Evolutionary conservation across 805 yeast genomes (phyloP).

Genomic region (Candida maltosa): DNA sequence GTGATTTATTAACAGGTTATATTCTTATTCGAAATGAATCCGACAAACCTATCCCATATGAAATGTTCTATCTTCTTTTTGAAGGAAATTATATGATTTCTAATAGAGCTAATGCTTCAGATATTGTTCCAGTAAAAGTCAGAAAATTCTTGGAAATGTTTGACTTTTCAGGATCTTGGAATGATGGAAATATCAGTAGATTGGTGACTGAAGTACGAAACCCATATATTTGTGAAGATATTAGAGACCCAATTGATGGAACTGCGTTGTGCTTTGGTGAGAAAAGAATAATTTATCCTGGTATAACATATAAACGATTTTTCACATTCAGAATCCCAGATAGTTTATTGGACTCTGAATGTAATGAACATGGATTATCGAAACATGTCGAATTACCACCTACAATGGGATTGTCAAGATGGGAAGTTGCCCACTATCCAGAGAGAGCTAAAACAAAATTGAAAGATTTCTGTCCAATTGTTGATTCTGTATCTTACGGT

Average conservation of each 20-base stretch:
- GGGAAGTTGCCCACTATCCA: conserved; percentile 12
- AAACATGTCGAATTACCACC: conserved; percentile 37
- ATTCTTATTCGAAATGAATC: conserved; percentile 41
- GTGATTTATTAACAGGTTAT: conserved; percentile 65
- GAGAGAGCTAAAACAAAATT: conserved; percentile 8
- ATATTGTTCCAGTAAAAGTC: conserved; percentile 10
- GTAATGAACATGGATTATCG: conserved; percentile 26
- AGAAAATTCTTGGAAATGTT: conserved; percentile 45
- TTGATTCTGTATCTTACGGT: conserved; percentile 27
- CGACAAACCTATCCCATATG: conserved; percentile 46
- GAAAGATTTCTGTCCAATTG: conserved; percentile 26
- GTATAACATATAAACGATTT: conserved; percentile 29
- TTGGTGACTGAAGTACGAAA: conserved; percentile 21
- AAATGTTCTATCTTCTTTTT: conserved; percentile 57
- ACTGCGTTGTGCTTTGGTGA: conserved; percentile 16
- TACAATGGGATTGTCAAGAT: conserved; percentile 21
- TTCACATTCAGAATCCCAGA: conserved; percentile 41
- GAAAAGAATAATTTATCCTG: conserved; percentile 16
- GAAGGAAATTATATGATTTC: conserved; percentile 45
- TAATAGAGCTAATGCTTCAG: conserved; percentile 13
- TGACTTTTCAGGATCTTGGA: conserved; percentile 52
- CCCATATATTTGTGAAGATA: conserved; percentile 13
- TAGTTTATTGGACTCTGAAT: conserved; percentile 33
- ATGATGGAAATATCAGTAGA: conserved; percentile 31
- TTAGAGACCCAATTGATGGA: conserved; percentile 24